These are phyloP conservation scores for Sclerotinia glacialis DNA, from an alignment of 2,329 filamentous ascomycete genomes.

Conservation along the genomic window DNA sequence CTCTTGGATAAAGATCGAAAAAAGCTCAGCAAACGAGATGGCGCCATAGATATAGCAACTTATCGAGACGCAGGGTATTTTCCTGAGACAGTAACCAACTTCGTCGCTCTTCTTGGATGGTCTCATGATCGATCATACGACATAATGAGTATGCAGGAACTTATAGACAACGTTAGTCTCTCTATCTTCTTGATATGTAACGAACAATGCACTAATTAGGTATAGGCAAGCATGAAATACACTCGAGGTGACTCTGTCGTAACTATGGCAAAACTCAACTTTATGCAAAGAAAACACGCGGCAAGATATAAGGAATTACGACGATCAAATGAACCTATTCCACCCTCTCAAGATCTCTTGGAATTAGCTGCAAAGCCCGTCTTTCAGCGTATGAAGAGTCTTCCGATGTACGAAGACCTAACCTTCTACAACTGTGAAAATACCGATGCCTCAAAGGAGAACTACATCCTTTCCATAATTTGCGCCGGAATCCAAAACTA, in stretches of 20 bases:
- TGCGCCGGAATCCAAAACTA: constrained; percentile 56
- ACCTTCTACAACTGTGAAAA: constrained; percentile 32
- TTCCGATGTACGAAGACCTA: background rate
- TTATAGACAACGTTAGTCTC: constrained; percentile 62
- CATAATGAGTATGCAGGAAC: constrained; percentile 65
- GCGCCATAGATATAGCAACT: constrained; percentile 57
- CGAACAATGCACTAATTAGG: background rate
- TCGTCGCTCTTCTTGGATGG: constrained; percentile 83
- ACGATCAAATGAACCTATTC: constrained; percentile 18
- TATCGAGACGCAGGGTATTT: constrained; percentile 59
- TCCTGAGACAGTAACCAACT: constrained; percentile 69
- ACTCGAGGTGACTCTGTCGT: constrained; percentile 88
- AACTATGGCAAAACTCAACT: constrained; percentile 73
- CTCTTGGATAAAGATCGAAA: constrained; percentile 65
- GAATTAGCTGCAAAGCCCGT: constrained; percentile 36
- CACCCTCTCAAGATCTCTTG: constrained; percentile 32
- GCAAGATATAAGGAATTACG: constrained; percentile 31
- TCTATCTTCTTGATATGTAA: background rate
- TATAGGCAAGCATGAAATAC: constrained; percentile 77
- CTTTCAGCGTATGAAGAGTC: constrained; percentile 27
- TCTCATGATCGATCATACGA: constrained; percentile 66
- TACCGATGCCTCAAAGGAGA: constrained; percentile 40
- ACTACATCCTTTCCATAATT: constrained; percentile 51
- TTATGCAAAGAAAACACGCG: constrained; percentile 69
- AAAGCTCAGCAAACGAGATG: constrained; percentile 84